Percentiles rank a stretch among this genome's conserved stretches.
Evolutionary conservation across 169 alveolate species (phyloP).

Genomic region (Hammondia hammondi): DNA sequence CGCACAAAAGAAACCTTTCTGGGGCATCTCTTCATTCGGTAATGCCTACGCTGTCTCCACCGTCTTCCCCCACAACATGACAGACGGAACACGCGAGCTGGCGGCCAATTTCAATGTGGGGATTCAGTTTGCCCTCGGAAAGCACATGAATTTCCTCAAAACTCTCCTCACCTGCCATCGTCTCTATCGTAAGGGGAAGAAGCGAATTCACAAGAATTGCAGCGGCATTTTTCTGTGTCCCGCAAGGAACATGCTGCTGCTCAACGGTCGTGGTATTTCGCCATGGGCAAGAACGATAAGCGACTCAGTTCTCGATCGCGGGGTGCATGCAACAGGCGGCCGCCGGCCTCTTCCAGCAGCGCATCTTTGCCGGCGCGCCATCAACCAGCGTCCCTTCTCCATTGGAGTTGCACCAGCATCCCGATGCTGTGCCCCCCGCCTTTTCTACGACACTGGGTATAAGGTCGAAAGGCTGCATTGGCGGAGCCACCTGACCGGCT

Average conservation of each 20-base stretch:
- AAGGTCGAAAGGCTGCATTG: too few species aligned
- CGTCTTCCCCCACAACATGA: neutral
- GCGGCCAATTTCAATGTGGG: neutral
- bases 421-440: neutral
- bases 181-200: neutral
- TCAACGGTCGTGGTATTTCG: neutral
- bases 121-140: neutral
- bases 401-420: neutral
- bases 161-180: neutral
- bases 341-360: neutral
- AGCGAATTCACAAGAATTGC: constrained; percentile 4
- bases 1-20: neutral
- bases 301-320: neutral
- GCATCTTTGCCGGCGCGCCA: neutral
- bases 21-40: neutral
- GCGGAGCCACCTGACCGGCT: too few species aligned
- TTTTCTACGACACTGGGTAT: neutral
- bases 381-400: neutral
- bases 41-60: neutral
- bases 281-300: neutral
- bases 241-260: neutral
- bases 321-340: neutral
- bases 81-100: neutral
- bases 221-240: neutral
- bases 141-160: neutral